Evolutionary conservation across 768 basidiomycete species (phyloP), one percentile per base, ranked within the genome.

Genomic region (Hygrophorus russula): DNA sequence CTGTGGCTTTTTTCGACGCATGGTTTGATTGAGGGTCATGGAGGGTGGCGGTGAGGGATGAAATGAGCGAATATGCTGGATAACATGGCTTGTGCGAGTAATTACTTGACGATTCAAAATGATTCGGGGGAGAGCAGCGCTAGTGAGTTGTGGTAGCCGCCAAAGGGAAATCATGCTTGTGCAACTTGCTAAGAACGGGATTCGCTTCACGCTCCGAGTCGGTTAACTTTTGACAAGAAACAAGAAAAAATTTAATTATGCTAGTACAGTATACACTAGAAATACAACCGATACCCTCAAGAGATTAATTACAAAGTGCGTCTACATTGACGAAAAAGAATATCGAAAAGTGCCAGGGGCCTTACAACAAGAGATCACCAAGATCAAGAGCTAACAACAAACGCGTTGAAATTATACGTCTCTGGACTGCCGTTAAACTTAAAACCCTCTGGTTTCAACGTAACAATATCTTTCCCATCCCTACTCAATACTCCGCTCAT

Each of bases 11-110:
- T 88, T 88, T 31, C 85, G 74, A 15, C 81, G 73, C 62, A 90
- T 82, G 28, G 90, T 80, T 61, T 94, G 91, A 63, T 92, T 92
- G 52, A 94, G 73, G 1, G 92, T 94, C 24, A 70, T 70, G 44
- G 64, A 61, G 6, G 76, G 54, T n/a, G 70, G 62, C 0, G 77
- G 65, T 29, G 83, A 74, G 5, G 75, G 58, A 49, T 82, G 81
- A 60, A 89, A 87, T 12, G 71, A 59, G 47, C 80, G 71, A 7
- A 30, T 11, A 28, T 9, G 28, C 29, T 29, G 36, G 42, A 14
- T 8, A 28, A 42, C 15, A 42, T 42, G 45, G 35, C 20, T 10
- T 24, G 19, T 17, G 35, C 12, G 36, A 19, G 24, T 4, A 15
- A 2, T 10, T 3, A 7, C 24, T 24, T 24, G 24, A 24, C 7